A percentile compares a stretch with the other conserved stretches of the same genome.
Evolutionary conservation across 1,139 yeast species (phyloP).

Genomic region (Sugiyamaella japonica): DNA sequence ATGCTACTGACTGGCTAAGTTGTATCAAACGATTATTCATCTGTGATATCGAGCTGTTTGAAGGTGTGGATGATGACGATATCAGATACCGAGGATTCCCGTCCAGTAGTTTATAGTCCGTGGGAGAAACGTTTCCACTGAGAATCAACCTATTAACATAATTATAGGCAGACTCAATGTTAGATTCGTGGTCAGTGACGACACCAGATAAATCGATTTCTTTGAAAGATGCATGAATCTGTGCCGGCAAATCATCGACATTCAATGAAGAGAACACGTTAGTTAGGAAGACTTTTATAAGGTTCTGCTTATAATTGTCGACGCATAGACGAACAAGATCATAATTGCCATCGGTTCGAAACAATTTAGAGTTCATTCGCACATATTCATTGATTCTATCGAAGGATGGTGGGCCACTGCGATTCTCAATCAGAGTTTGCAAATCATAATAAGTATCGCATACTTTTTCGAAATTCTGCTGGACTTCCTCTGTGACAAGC

Average conservation of each 20-base stretch:
- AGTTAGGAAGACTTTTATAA: background rate
- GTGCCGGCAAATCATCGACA: background rate
- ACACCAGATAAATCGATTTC: background rate
- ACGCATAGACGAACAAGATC: constrained; percentile 1
- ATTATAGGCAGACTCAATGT: background rate
- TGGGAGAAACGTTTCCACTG: background rate
- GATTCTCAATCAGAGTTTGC: background rate
- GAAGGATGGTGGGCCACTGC: background rate
- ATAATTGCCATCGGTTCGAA: constrained; percentile 4
- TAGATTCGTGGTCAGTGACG: background rate
- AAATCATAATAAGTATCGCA: constrained; percentile 4
- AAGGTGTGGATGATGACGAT: background rate
- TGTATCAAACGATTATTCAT: background rate
- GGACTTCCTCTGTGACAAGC: constrained; percentile 1
- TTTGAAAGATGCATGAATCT: background rate
- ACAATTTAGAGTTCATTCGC: background rate
- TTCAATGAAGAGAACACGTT: constrained; percentile 12
- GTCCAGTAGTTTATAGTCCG: constrained; percentile 10
- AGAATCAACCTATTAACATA: constrained; percentile 4
- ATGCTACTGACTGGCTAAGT: constrained; percentile 4
- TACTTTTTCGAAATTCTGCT: background rate
- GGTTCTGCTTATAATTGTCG: constrained; percentile 4
- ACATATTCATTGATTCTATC: constrained; percentile 2
- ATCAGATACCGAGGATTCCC: background rate
- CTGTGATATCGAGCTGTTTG: background rate